Conservation (phyloP, 225 moss, liverwort and hornwort genomes). For the Asterella californica region DNA sequence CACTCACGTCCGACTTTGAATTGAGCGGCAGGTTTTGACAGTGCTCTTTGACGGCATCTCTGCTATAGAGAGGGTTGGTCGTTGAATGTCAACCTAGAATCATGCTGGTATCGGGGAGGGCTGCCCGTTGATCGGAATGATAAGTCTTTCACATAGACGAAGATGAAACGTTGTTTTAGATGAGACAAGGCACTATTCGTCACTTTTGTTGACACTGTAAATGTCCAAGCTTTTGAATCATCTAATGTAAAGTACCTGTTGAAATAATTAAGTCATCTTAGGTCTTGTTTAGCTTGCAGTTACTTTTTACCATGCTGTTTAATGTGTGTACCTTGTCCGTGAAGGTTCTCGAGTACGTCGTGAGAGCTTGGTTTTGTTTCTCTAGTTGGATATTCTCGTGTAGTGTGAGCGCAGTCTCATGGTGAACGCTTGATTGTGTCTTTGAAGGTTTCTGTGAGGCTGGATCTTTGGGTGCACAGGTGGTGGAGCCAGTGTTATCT, state of each 20-base stretch:
- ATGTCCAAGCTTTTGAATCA: conserved; percentile 8
- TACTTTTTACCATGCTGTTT: too few species aligned
- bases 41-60: neutral
- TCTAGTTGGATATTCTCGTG: too few species aligned
- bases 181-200: conserved; percentile 10
- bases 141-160: neutral
- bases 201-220: conserved; percentile 16
- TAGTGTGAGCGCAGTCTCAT: too few species aligned
- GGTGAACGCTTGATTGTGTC: too few species aligned
- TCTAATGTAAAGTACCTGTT: conserved; percentile 15
- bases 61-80: neutral
- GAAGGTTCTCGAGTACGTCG: too few species aligned
- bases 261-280: neutral
- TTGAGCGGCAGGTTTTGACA: neutral
- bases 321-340: too few species aligned
- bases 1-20: neutral
- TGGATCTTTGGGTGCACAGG: too few species aligned
- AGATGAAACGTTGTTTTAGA: neutral
- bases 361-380: too few species aligned
- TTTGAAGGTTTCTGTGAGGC: too few species aligned
- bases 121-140: neutral
- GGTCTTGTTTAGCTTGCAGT: neutral
- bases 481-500: too few species aligned
- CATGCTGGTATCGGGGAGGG: neutral
- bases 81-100: neutral